phyloP scores from a whole-genome alignment of 306 rosid genomes.

The Senna siamea region DNA sequence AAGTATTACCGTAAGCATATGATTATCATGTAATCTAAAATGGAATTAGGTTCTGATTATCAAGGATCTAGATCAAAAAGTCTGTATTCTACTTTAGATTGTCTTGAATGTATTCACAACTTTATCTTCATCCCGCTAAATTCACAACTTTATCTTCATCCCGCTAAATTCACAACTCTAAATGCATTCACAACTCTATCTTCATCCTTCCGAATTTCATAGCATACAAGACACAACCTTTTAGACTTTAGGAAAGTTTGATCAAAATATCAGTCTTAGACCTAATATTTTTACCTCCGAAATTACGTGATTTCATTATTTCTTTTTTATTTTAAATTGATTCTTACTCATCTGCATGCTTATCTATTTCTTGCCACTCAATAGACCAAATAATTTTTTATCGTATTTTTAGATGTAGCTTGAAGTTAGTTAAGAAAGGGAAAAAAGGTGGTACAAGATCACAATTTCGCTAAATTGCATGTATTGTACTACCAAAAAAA shows the following conservation, averaged over 20 bases:
- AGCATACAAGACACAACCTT: not conserved
- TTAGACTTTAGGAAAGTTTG: slow-evolving; percentile 5
- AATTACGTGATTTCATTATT: not conserved
- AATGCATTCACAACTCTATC: slow-evolving; percentile 22
- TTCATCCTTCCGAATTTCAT: no score
- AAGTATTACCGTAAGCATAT: not conserved
- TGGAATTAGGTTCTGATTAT: slow-evolving; percentile 25
- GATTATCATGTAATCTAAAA: slow-evolving; percentile 24
- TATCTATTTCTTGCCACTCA: not conserved
- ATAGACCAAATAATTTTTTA: not conserved
- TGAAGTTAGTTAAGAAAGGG: slow-evolving; percentile 6
- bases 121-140: slow-evolving; percentile 17
- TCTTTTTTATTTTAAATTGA: not conserved
- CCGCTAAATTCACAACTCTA: no score
- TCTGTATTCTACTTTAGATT: not conserved
- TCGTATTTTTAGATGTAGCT: slow-evolving; percentile 12
- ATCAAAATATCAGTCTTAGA: slow-evolving; percentile 16
- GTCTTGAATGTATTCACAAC: slow-evolving; percentile 13
- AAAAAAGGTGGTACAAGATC: not conserved
- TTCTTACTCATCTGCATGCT: not conserved
- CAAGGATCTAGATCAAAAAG: slow-evolving; percentile 6
- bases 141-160: slow-evolving; percentile 20
- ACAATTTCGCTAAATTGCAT: slow-evolving; percentile 10
- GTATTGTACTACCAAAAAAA: not conserved
- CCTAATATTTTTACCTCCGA: not conserved